These are phyloP conservation scores for Ceriops tagal DNA, from an alignment of 345 rosid species.

Conservation along the genomic window DNA sequence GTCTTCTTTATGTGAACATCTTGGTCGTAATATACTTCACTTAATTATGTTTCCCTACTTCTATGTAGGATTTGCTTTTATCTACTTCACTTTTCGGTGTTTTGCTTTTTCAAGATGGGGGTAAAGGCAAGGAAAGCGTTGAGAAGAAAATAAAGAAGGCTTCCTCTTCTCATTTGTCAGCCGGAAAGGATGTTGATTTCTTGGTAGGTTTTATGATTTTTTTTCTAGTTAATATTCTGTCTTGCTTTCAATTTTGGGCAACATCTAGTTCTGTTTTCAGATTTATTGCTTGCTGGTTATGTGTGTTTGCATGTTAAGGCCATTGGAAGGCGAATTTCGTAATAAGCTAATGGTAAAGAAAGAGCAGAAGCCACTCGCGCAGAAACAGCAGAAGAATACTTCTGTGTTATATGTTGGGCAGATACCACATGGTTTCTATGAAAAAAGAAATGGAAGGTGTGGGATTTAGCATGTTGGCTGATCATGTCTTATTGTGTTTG, in stretches of 20 bases:
- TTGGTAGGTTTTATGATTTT: slow-evolving; percentile 37
- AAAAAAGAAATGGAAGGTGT: slow-evolving; percentile 93
- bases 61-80: slow-evolving; percentile 42
- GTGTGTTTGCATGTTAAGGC: slow-evolving; percentile 32
- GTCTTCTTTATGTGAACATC: slow-evolving; percentile 10
- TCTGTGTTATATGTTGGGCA: slow-evolving; percentile 80
- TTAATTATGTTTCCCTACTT: not conserved
- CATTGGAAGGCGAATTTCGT: slow-evolving; percentile 74
- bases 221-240: not conserved
- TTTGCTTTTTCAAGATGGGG: slow-evolving; percentile 41
- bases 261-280: not conserved
- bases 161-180: slow-evolving; percentile 31
- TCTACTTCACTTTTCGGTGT: slow-evolving; percentile 27
- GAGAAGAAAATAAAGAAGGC: slow-evolving; percentile 53
- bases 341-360: slow-evolving; percentile 44
- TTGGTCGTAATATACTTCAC: not conserved
- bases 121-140: slow-evolving; percentile 66
- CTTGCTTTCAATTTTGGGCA: slow-evolving; percentile 1
- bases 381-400: slow-evolving; percentile 25
- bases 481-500: not conserved
- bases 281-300: not conserved
- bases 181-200: slow-evolving; percentile 52
- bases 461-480: not conserved
- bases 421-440: slow-evolving; percentile 94
- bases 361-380: slow-evolving; percentile 7